Percentiles rank a stretch among this genome's conserved stretches.
These are phyloP conservation scores for Allium cepa DNA, from an alignment of 106 monocot genomes.

Conservation along the genomic window DNA sequence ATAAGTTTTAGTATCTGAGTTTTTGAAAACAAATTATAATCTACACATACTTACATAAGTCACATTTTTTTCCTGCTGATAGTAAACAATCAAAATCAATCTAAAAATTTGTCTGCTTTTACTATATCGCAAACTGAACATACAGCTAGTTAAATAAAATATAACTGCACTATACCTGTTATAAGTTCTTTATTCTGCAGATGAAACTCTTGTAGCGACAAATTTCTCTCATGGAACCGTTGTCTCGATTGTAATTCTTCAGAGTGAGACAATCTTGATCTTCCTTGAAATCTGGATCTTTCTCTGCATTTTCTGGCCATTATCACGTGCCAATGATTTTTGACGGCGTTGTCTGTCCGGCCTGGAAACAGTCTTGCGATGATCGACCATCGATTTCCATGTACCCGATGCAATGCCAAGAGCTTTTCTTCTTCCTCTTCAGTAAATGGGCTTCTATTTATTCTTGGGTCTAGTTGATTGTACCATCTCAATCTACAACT, in stretches of 20 bases:
- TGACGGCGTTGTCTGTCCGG: conserved; percentile 77
- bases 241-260: background rate
- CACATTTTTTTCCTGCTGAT: too few relatives aligned
- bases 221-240: background rate
- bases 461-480: conserved; percentile 83
- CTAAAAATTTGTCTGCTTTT: too few relatives aligned
- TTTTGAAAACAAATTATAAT: too few relatives aligned
- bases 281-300: conserved; percentile 14
- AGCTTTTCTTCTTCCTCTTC: conserved; percentile 71
- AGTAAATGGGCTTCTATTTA: conserved; percentile 73
- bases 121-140: too few relatives aligned
- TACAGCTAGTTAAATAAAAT: too few relatives aligned
- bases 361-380: conserved; percentile 76
- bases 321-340: conserved; percentile 94
- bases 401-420: conserved; percentile 52
- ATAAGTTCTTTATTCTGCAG: too few relatives aligned
- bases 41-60: too few relatives aligned
- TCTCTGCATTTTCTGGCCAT: conserved; percentile 64
- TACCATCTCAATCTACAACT: conserved; percentile 91
- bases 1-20: too few relatives aligned
- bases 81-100: too few relatives aligned
- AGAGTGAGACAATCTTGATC: background rate
- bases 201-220: too few relatives aligned
- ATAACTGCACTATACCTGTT: too few relatives aligned
- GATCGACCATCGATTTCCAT: conserved; percentile 73